Evolutionary conservation across 2,329 filamentous ascomycete species (phyloP), one percentile per base, ranked within the genome.

Genomic region (Microdochium nivale): DNA sequence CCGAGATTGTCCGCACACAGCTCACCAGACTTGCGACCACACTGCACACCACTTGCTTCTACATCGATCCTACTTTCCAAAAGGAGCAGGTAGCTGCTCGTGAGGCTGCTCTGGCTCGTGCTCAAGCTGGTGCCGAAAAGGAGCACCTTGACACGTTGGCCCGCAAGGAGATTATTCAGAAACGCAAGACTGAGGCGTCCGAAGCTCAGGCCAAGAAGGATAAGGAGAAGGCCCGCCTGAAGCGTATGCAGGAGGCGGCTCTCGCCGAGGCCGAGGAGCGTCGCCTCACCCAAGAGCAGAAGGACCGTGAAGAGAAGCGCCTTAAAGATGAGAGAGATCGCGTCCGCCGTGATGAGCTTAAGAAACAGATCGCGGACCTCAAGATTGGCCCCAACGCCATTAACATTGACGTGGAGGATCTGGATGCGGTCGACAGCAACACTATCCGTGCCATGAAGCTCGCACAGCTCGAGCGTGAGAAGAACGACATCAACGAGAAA

Each of bases 1-100:
- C 94, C 7, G 94, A 99, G 72, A 99, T 99, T 69, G 90, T 96
- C 54, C 89, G 94, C 60, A 90, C 92, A 50, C 92, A 97, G 72
- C 83, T 99, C 53, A 90, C 89, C 53, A 90, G 94, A 51, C 80
- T 99, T 52, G 88, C 91, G 51, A 95, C 91, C 74, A 86, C 90
- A 33, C 82, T 99, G 7, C 95, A 90, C 72, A 84, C 95, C 51
- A 95, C 94, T 25, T 96, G 89, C 75, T 90, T 94, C 77, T 96
- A 96, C 70, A 90, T 97, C 53, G 94, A 99, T 63, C 87, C 92
- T 3, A 81, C 82, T 32, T 92, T 95, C 75, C 94, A 90, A 65
- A 84, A 94, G 70, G 80, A 84, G 56, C 88, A 89, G 58, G 74
- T 87, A 54, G 84, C 87, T 63, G 87, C 88, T 58, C 91, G 90